phyloP scores from a whole-genome alignment of 2,329 filamentous ascomycete genomes.

The Ceratocystis colombiana region DNA sequence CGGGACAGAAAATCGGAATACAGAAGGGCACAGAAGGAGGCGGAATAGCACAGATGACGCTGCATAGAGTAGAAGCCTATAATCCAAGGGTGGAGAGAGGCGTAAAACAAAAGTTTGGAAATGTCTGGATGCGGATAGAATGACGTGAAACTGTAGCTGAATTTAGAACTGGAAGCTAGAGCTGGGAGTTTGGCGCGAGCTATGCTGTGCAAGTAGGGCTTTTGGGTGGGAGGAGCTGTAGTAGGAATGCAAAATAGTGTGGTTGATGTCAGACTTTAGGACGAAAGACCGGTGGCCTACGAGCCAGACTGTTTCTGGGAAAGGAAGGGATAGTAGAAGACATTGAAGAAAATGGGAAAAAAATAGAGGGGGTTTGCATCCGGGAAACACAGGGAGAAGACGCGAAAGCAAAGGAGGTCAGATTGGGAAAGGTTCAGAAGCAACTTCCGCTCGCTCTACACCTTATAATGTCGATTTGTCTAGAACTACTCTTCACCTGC shows the following conservation, averaged over 20 bases:
- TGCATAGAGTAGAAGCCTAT: background rate
- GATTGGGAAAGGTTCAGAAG: background rate
- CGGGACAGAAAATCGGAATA: background rate
- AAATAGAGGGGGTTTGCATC: background rate
- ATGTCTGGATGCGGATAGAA: conserved; percentile 12
- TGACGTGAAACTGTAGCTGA: background rate
- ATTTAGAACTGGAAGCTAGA: background rate
- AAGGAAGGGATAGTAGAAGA: background rate
- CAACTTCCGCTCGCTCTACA: too few species aligned
- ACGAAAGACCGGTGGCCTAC: background rate
- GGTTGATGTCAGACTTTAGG: background rate
- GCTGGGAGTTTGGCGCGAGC: background rate
- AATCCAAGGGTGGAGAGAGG: background rate
- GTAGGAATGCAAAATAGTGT: background rate
- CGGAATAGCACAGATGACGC: too few species aligned
- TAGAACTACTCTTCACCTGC: background rate
- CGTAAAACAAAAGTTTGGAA: background rate
- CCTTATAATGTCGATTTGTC: too few species aligned
- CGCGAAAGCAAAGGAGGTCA: background rate
- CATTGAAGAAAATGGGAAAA: background rate
- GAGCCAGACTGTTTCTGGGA: background rate
- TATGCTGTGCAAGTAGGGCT: background rate
- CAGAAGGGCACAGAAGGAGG: background rate
- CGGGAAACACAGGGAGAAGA: background rate
- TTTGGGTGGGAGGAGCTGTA: background rate